Evolutionary conservation across 1,284 basidiomycete species (phyloP).

Genomic region (Heterobasidion irregulare): DNA sequence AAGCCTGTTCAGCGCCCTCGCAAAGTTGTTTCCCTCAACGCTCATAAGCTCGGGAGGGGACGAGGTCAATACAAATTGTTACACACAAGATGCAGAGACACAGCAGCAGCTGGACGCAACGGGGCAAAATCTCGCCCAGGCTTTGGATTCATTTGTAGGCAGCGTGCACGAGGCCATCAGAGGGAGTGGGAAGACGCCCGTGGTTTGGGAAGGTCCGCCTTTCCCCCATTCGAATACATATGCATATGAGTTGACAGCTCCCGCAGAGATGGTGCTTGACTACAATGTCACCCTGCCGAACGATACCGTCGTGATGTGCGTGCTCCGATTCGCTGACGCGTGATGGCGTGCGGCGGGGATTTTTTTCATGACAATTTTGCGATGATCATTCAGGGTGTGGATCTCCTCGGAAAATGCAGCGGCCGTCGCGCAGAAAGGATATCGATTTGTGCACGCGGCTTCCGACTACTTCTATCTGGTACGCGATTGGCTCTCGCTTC

Average conservation of each 20-base stretch:
- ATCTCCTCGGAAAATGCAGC: slow-evolving; percentile 35
- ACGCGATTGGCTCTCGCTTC: slow-evolving; percentile 8
- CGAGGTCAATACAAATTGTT: slow-evolving; percentile 70
- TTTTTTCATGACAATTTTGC: slow-evolving; percentile 20
- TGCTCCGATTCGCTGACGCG: too few relatives aligned
- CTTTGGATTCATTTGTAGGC: slow-evolving; percentile 54
- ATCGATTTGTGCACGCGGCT: slow-evolving; percentile 41
- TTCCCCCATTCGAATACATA: neutral
- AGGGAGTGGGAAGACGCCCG: slow-evolving; percentile 41
- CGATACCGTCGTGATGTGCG: slow-evolving; percentile 55
- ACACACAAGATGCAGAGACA: slow-evolving; percentile 51
- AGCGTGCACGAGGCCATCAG: slow-evolving; percentile 38
- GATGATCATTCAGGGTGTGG: slow-evolving; percentile 31
- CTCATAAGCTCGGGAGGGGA: slow-evolving; percentile 79
- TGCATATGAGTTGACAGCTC: neutral
- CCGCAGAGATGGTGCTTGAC: slow-evolving; percentile 58
- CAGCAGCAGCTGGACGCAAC: slow-evolving; percentile 37
- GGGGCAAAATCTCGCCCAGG: slow-evolving; percentile 51
- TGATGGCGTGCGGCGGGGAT: slow-evolving; percentile 10
- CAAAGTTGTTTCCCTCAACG: slow-evolving; percentile 44
- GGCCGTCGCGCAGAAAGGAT: slow-evolving; percentile 37
- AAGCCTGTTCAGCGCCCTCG: slow-evolving; percentile 31
- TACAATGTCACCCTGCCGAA: slow-evolving; percentile 55
- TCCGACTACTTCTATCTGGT: slow-evolving; percentile 56
- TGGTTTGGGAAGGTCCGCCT: slow-evolving; percentile 61